phyloP scores from a whole-genome alignment of 2,329 filamentous ascomycete species.

The Trichoderma pleuroti region DNA sequence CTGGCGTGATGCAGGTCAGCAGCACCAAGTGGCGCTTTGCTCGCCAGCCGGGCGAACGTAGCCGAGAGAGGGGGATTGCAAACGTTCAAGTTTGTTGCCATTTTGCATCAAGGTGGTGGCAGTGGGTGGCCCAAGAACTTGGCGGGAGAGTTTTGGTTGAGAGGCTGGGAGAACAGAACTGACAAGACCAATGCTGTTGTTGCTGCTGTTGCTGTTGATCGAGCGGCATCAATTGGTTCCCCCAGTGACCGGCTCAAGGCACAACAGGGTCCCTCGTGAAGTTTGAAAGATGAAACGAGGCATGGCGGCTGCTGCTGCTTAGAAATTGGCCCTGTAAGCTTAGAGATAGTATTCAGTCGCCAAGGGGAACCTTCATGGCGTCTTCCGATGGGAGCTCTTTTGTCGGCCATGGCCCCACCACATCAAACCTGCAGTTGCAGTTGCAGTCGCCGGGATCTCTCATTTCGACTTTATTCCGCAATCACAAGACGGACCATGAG shows the following conservation, averaged over 20 bases:
- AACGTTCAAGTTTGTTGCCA: not conserved
- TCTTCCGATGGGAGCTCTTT: not conserved
- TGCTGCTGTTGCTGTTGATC: not conserved
- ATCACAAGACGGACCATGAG: not conserved
- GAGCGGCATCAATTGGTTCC: not conserved
- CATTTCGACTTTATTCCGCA: not conserved
- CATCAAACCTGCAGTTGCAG: not conserved
- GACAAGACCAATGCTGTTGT: not conserved
- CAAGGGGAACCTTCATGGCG: not conserved
- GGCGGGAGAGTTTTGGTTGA: not conserved
- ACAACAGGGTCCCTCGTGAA: not conserved
- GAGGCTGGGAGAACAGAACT: not conserved
- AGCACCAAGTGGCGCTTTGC: not conserved
- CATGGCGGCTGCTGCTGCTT: not conserved
- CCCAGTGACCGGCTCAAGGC: not conserved
- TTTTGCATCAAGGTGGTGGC: not conserved
- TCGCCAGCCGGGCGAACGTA: conserved; percentile 1
- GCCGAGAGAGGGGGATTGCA: not conserved
- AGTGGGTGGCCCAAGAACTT: not conserved
- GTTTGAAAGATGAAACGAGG: not conserved
- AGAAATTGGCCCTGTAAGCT: not conserved
- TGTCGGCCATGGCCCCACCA: not conserved
- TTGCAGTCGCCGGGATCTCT: not conserved
- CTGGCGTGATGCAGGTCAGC: conserved; percentile 11
- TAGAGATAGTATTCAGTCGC: not conserved